Evolutionary conservation across 2,329 filamentous ascomycete genomes (phyloP), one percentile per base, ranked within the genome.

Genomic region (Penicillium brevicompactum): DNA sequence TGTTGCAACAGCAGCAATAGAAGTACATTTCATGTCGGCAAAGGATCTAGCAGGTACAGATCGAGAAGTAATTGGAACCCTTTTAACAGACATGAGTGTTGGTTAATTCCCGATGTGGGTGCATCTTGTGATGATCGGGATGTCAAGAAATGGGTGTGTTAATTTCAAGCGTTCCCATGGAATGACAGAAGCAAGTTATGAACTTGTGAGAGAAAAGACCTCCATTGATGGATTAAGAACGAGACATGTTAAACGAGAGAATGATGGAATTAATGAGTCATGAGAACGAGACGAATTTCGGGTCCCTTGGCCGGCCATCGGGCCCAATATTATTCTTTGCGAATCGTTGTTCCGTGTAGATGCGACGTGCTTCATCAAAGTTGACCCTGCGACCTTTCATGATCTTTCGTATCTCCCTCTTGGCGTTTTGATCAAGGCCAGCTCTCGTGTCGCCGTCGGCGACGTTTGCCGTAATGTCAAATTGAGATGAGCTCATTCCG

Each of bases 261-360:
- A 21, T 37, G 46, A 38, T 41, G 47, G 27, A 14, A 24, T 30
- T 38, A 30, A 27, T 21, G 49, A 51, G 27, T 31, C 70, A 89
- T 56, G 87, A 90, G 76, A 97, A 97, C 71, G 90, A 95, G 56
- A 97, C 92, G 71, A 96, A 96, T 79, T 97, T 97, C 59, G 92
- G 92, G 78, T 97, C 93, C 70, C 87, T 84, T 59, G 94, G 94
- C 65, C 87, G 78, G 4, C 94, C 94, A 74, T 99, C 94, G 5
- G 89, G 83, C 1, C 87, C 91, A 71, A 99, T 97, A 49, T 90
- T 90, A 67, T 96, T 91, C 71, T 87, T 91, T 71, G 86, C 86
- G 77, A 99, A 96, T 55, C 87, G 82, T 66, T 89, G 86, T 78
- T 97, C 89, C 76, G 92, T 94, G 71, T 90, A 95, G 44, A 91